phyloP scores from a whole-genome alignment of 1,139 yeast genomes.

The Geotrichum phurueaensis region DNA sequence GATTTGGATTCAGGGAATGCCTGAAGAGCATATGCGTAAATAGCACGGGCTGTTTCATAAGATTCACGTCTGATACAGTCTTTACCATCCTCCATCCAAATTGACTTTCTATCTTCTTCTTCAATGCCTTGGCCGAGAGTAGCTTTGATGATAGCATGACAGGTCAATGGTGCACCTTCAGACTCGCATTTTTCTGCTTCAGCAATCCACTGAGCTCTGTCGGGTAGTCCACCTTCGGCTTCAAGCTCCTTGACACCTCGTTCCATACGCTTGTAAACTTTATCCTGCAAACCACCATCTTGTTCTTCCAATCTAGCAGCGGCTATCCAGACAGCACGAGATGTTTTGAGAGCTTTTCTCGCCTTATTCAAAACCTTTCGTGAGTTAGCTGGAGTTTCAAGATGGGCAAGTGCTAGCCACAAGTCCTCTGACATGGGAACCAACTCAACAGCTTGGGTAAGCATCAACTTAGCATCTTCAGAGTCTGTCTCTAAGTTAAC shows the following conservation, averaged over 20 bases:
- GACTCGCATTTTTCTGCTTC: constrained; percentile 43
- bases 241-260: constrained; percentile 49
- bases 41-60: constrained; percentile 41
- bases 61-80: constrained; percentile 30
- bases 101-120: constrained; percentile 28
- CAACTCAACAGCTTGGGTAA: constrained; percentile 64
- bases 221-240: constrained; percentile 30
- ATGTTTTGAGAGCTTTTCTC: constrained; percentile 43
- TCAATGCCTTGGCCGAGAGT: constrained; percentile 33
- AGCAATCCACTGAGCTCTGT: constrained; percentile 43
- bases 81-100: constrained; percentile 38
- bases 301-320: constrained; percentile 70
- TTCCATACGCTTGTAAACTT: constrained; percentile 43
- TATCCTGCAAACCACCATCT: constrained; percentile 39
- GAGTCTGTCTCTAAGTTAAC: constrained; percentile 42
- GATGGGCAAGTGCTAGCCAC: constrained; percentile 53
- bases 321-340: constrained; percentile 62
- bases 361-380: constrained; percentile 54
- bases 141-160: constrained; percentile 35
- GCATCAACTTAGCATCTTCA: constrained; percentile 48
- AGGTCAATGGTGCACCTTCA: constrained; percentile 32
- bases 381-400: constrained; percentile 46
- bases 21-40: constrained; percentile 46
- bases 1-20: constrained; percentile 45
- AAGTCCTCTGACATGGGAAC: constrained; percentile 60